Evolutionary conservation across 2,329 filamentous ascomycete species (phyloP), one percentile per base, ranked within the genome.

Genomic region (Ophioceras dolichostomum): DNA sequence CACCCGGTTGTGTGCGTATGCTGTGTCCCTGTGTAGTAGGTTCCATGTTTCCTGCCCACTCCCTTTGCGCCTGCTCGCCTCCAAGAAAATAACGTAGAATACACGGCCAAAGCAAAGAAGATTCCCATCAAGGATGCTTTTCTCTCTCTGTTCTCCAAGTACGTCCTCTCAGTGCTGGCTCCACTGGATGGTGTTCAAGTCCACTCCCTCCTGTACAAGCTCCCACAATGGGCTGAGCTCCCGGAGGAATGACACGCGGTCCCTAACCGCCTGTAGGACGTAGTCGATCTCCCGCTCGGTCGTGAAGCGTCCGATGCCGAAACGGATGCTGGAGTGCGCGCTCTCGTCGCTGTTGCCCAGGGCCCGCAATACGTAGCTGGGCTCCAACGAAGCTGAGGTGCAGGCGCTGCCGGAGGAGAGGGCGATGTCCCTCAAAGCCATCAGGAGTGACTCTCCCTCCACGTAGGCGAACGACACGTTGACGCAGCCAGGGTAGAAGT

Each of bases 401-500:
- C 91, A 98, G 5, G 91, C 91, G 53, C 87, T 95, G 40, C 91
- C 91, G 0, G 91, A 98, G 6, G 89, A 96, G 26, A 98, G 67
- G 0, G 91, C 91, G 59, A 98, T 95, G 49, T 98, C 91, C 63
- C 98, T 98, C 32, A 98, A 66, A 0, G 91, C 91, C 91, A 98
- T 98, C 45, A 98, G 72, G 1, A 98, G 79, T 3, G 91, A 96
- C 62, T 98, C 91, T 47, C 91, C 91, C 62, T 98, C 91, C 4
- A 98, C 87, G 52, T 98, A 98, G 24, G 91, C 89, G 54, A 98
- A 98, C 0, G 91, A 98, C 10, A 98, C 83, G 58, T 98, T 98
- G 43, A 98, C 89, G 50, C 91, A 98, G 44, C 91, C 91, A 2
- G 91, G 87, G 57, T 98, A 98, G 59, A 93, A 93, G 37, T 76